phyloP scores from a whole-genome alignment of 768 basidiomycete genomes.

The Suillus ampliporus region DNA sequence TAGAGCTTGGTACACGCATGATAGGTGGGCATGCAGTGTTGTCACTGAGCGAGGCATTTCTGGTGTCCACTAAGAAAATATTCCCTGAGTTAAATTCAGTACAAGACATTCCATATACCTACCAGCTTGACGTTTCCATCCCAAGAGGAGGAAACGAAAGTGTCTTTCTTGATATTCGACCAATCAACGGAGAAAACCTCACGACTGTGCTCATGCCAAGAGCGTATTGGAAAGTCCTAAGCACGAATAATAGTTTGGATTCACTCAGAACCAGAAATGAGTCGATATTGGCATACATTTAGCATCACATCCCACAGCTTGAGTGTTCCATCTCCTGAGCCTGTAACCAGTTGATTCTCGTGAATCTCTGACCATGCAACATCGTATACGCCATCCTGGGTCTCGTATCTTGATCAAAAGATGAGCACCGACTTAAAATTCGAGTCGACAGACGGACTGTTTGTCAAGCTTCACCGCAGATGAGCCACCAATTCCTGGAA shows the following conservation, averaged over 20 bases:
- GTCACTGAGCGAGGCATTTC: conserved; percentile 77
- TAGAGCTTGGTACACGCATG: conserved; percentile 88
- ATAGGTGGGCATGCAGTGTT: conserved; percentile 82
- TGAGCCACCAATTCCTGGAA: conserved; percentile 50
- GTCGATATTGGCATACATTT: conserved; percentile 56
- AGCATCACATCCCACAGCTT: conserved; percentile 90
- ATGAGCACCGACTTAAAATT: conserved; percentile 16
- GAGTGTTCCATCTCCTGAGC: conserved; percentile 89
- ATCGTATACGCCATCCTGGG: conserved; percentile 89
- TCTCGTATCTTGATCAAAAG: conserved; percentile 69
- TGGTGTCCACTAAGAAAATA: conserved; percentile 79
- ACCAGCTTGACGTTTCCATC: conserved; percentile 91
- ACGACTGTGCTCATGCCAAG: conserved; percentile 93
- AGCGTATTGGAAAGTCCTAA: conserved; percentile 87
- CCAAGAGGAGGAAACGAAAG: conserved; percentile 89
- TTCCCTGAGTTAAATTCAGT: not conserved
- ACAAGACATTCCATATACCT: conserved; percentile 33
- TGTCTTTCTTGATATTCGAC: conserved; percentile 91
- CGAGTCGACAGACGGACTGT: conserved; percentile 54
- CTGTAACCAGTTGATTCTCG: conserved; percentile 91
- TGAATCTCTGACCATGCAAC: conserved; percentile 95
- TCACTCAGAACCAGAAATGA: conserved; percentile 8
- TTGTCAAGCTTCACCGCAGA: conserved; percentile 63
- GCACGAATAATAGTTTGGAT: conserved; percentile 24
- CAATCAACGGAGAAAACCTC: conserved; percentile 96